Evolutionary conservation across 164 flowering plant genomes (phyloP).

Genomic region (Euptelea pleiosperma): DNA sequence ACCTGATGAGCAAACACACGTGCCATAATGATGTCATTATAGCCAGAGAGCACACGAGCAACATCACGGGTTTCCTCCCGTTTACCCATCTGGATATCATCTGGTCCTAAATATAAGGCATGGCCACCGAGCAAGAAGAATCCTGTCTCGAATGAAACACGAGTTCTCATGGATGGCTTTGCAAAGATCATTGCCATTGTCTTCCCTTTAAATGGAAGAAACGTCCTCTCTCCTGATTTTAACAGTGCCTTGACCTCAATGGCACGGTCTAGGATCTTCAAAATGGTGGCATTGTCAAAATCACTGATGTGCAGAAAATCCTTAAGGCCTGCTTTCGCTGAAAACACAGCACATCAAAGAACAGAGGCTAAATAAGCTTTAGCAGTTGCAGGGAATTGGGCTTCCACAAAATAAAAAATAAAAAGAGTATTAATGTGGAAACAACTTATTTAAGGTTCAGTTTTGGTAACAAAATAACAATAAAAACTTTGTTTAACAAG

Average conservation of each 20-base stretch:
- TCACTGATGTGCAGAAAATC: conserved; percentile 88
- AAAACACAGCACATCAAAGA: conserved; percentile 8
- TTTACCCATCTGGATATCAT: conserved; percentile 97
- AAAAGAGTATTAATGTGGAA: too few relatives aligned
- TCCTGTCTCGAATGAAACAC: conserved; percentile 97
- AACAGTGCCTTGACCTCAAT: conserved; percentile 72
- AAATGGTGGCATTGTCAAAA: conserved; percentile 75
- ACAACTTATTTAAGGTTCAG: too few relatives aligned
- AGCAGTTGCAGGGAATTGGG: too few relatives aligned
- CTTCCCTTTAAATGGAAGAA: conserved; percentile 89
- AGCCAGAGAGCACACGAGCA: conserved; percentile 92
- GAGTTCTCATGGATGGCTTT: conserved; percentile 96
- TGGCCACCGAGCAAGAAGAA: conserved; percentile 92
- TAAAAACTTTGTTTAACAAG: too few relatives aligned
- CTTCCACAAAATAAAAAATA: too few relatives aligned
- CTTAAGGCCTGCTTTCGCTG: conserved; percentile 54
- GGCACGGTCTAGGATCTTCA: conserved; percentile 76
- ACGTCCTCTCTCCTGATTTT: conserved; percentile 84
- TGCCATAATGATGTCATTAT: conserved; percentile 97
- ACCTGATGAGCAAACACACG: conserved; percentile 99
- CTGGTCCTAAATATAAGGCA: conserved; percentile 88
- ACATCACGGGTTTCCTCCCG: conserved; percentile 98
- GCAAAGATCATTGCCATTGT: conserved; percentile 99
- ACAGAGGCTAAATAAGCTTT: conserved; percentile 4
- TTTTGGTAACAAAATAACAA: too few relatives aligned